These are phyloP conservation scores for Claviceps purpurea DNA, from an alignment of 2,329 filamentous ascomycete species.

Conservation along the genomic window DNA sequence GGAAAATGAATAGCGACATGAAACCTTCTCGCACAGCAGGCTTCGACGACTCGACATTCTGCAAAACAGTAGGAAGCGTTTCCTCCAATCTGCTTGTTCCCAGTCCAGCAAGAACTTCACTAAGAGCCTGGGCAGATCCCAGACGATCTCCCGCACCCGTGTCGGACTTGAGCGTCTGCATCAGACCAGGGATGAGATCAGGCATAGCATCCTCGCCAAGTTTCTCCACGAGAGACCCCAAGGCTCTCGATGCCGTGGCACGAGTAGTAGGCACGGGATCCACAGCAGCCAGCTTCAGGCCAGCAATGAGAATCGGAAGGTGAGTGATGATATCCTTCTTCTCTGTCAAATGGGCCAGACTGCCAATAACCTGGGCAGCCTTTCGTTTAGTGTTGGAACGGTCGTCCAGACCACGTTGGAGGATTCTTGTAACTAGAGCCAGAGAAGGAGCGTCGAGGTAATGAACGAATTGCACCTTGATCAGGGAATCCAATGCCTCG, in stretches of 20 bases:
- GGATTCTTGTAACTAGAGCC: constrained; percentile 84
- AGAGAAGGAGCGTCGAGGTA: constrained; percentile 96
- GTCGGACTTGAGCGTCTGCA: constrained; percentile 95
- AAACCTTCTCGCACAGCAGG: constrained; percentile 89
- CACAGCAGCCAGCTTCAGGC: constrained; percentile 76
- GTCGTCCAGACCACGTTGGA: constrained; percentile 83
- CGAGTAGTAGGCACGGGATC: constrained; percentile 94
- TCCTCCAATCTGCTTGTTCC: constrained; percentile 89
- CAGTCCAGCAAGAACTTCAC: constrained; percentile 87
- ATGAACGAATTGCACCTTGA: constrained; percentile 97
- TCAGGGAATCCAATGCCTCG: constrained; percentile 80
- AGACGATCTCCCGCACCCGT: constrained; percentile 91
- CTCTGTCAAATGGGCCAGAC: constrained; percentile 90
- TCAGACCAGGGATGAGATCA: constrained; percentile 92
- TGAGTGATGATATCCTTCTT: constrained; percentile 87
- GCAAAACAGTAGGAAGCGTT: constrained; percentile 86
- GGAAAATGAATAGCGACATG: constrained; percentile 98
- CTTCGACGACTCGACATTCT: constrained; percentile 89
- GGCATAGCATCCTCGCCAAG: constrained; percentile 92
- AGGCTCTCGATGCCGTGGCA: constrained; percentile 87
- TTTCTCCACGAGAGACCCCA: constrained; percentile 96
- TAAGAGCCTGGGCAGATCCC: constrained; percentile 90
- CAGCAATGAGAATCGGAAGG: constrained; percentile 81
- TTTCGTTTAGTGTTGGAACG: constrained; percentile 93
- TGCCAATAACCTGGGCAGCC: constrained; percentile 93